Percentiles rank a stretch among this genome's conserved stretches.
Evolutionary conservation across 495 filamentous ascomycete species (phyloP).

Genomic region (Aspergillus asperescens): DNA sequence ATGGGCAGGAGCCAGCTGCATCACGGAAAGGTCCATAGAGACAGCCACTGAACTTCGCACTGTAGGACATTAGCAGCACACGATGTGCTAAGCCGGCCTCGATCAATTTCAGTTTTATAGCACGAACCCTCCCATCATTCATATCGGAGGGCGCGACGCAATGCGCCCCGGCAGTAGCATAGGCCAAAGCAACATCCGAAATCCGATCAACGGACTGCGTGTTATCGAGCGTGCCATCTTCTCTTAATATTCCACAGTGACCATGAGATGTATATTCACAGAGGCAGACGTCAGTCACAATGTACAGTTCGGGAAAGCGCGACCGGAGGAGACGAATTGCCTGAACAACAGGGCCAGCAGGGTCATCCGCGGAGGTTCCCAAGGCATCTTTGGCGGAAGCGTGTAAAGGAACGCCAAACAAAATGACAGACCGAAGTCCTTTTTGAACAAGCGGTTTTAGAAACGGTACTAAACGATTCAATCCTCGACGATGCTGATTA

Average conservation of each 20-base stretch:
- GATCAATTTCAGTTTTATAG: slow-evolving; percentile 94
- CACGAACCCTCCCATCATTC: slow-evolving; percentile 95
- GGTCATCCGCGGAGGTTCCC: slow-evolving; percentile 91
- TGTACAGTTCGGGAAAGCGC: slow-evolving; percentile 80
- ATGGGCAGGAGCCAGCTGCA: slow-evolving; percentile 85
- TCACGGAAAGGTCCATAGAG: slow-evolving; percentile 97
- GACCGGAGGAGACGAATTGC: slow-evolving; percentile 75
- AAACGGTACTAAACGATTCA: slow-evolving; percentile 81
- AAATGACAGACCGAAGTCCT: slow-evolving; percentile 84
- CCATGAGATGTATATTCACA: slow-evolving; percentile 99
- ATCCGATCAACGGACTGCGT: slow-evolving; percentile 86
- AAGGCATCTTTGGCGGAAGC: slow-evolving; percentile 80
- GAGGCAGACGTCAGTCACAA: slow-evolving; percentile 88
- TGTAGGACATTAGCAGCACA: slow-evolving; percentile 91
- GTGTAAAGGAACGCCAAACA: slow-evolving; percentile 87
- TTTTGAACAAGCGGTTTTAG: slow-evolving; percentile 80
- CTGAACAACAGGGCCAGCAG: slow-evolving; percentile 83
- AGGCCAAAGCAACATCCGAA: slow-evolving; percentile 86
- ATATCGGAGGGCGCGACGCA: slow-evolving; percentile 97
- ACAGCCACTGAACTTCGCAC: slow-evolving; percentile 94
- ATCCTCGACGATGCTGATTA: slow-evolving; percentile 75
- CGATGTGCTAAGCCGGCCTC: slow-evolving; percentile 85
- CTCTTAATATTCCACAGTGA: slow-evolving; percentile 89
- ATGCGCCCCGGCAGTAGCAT: slow-evolving; percentile 88
- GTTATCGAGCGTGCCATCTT: slow-evolving; percentile 92